These are phyloP conservation scores for Juncus inflexus DNA, from an alignment of 176 grass and related monocot genomes.

Conservation along the genomic window DNA sequence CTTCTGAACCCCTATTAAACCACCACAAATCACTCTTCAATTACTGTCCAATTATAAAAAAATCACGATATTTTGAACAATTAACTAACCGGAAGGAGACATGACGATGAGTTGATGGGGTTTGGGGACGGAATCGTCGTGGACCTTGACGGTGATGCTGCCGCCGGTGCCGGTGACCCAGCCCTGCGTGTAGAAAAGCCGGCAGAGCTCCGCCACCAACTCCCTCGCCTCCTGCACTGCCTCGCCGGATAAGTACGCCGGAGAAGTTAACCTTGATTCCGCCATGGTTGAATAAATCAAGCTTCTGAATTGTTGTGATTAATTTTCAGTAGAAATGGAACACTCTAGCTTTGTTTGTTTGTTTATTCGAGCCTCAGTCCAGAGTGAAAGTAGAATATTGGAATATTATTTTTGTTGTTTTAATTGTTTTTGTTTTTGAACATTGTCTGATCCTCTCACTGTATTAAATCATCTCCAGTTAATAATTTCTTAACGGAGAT, in stretches of 20 bases:
- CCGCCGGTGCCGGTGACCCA: slow-evolving; percentile 82
- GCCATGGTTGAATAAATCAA: slow-evolving; percentile 17
- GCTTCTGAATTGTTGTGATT: not conserved
- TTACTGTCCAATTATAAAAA: not conserved
- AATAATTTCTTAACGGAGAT: too few relatives aligned
- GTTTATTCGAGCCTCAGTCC: not conserved
- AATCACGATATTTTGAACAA: not conserved
- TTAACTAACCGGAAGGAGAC: slow-evolving; percentile 62
- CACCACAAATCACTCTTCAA: not conserved
- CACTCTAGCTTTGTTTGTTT: not conserved
- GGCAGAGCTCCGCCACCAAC: slow-evolving; percentile 85
- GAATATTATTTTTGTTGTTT: not conserved
- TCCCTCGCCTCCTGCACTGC: slow-evolving; percentile 59
- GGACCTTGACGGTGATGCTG: slow-evolving; percentile 85
- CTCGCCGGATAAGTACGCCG: slow-evolving; percentile 48
- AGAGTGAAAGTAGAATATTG: not conserved
- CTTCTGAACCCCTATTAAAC: slow-evolving; percentile 77
- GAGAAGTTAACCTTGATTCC: slow-evolving; percentile 30
- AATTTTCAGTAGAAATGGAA: not conserved
- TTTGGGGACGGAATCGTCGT: slow-evolving; percentile 57
- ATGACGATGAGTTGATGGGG: slow-evolving; percentile 75
- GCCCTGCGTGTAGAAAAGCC: slow-evolving; percentile 79
- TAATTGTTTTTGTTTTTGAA: too few relatives aligned
- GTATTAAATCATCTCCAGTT: too few relatives aligned
- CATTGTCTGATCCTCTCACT: too few relatives aligned